Evolutionary conservation across 139 green algal genomes (phyloP).

Genomic region (Auxenochlorella pyrenoidosa): DNA sequence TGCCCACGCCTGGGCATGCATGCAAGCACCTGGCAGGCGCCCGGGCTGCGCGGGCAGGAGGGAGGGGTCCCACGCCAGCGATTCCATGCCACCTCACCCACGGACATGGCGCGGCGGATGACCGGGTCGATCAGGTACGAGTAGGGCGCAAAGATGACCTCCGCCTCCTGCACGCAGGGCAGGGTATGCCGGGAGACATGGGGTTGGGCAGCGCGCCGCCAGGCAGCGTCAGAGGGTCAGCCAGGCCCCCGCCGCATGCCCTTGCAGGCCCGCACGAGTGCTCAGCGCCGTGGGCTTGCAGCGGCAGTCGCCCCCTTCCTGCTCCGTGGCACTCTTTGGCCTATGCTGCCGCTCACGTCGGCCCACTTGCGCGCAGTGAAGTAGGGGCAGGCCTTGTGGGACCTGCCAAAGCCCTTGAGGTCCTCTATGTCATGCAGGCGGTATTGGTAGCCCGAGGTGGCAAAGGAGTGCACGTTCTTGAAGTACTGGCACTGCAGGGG

Average conservation of each 20-base stretch:
- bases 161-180: conserved; percentile 59
- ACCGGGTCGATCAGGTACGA: conserved; percentile 84
- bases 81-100: conserved; percentile 41
- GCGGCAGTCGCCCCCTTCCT: no score
- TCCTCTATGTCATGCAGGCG: conserved; percentile 96
- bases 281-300: no score
- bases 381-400: conserved; percentile 87
- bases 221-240: no score
- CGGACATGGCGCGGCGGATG: conserved; percentile 75
- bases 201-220: neutral
- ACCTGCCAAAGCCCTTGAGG: conserved; percentile 63
- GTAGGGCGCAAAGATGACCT: conserved; percentile 97
- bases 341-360: conserved; percentile 30
- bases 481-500: conserved; percentile 61
- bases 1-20: no score
- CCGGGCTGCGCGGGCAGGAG: neutral
- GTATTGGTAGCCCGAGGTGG: neutral
- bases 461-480: conserved; percentile 42
- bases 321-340: no score
- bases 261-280: no score
- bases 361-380: conserved; percentile 76
- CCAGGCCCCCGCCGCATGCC: no score
- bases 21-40: no score
- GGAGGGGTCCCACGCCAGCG: no score
- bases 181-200: neutral